phyloP scores from a whole-genome alignment of 345 rosid species.

The Brassica juncea region DNA sequence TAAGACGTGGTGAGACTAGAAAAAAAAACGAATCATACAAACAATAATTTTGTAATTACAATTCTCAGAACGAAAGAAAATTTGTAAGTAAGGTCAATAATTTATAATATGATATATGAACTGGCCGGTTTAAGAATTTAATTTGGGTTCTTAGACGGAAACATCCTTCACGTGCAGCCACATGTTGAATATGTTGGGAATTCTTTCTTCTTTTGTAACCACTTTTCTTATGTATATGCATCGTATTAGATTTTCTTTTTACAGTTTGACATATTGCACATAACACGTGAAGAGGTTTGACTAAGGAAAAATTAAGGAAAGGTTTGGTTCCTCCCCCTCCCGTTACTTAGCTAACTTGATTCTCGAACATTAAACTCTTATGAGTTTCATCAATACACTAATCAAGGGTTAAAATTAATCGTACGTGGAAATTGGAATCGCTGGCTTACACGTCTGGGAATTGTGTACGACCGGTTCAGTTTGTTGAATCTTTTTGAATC shows the following conservation, averaged over 20 bases:
- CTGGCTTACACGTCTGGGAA: not conserved
- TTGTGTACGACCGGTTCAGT: not conserved
- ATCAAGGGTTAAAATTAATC: not conserved
- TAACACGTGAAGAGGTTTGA: slow-evolving; percentile 33
- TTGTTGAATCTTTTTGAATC: not conserved
- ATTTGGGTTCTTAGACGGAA: slow-evolving; percentile 22
- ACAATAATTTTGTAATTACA: slow-evolving; percentile 25
- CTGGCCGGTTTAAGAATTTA: slow-evolving; percentile 18
- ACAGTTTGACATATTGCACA: slow-evolving; percentile 18
- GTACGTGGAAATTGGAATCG: not conserved
- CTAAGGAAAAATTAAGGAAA: slow-evolving; percentile 8
- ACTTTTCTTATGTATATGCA: not conserved
- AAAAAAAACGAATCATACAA: not conserved
- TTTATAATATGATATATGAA: slow-evolving; percentile 13
- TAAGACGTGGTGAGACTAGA: slow-evolving; percentile 16
- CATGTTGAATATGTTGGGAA: slow-evolving; percentile 26
- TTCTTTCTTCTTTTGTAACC: slow-evolving; percentile 20
- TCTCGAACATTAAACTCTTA: not conserved
- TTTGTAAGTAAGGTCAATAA: slow-evolving; percentile 32
- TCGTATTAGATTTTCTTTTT: not conserved
- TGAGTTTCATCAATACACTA: not conserved
- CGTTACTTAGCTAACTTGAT: not conserved
- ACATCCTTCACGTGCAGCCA: slow-evolving; percentile 39
- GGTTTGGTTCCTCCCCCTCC: not conserved
- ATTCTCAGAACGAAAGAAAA: no score